Evolutionary conservation across 169 alveolate genomes (phyloP).

Genomic region (Plasmodium cynomolgi): DNA sequence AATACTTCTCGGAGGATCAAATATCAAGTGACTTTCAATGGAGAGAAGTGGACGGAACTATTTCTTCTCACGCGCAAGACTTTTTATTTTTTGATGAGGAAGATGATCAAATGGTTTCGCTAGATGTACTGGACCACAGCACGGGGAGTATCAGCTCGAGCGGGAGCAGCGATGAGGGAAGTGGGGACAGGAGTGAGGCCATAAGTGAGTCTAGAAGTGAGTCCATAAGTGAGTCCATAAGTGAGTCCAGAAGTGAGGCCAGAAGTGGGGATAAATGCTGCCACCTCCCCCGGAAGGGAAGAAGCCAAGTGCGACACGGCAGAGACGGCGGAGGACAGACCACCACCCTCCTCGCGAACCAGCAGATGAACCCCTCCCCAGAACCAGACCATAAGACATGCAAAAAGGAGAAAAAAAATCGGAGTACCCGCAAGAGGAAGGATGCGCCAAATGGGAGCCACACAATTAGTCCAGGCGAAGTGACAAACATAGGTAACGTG

Average conservation of each 20-base stretch:
- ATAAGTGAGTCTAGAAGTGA: background rate
- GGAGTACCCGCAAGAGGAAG: background rate
- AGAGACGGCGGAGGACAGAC: background rate
- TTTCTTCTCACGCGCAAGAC: conserved; percentile 30
- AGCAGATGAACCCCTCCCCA: background rate
- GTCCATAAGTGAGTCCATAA: background rate
- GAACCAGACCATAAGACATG: background rate
- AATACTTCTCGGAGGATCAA: conserved; percentile 6
- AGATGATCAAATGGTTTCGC: conserved; percentile 8
- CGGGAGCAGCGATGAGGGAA: background rate
- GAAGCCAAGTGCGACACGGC: background rate
- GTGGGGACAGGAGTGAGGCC: background rate
- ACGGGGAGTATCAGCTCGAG: background rate
- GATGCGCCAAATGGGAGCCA: background rate
- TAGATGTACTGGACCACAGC: conserved; percentile 3
- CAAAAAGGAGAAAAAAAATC: background rate
- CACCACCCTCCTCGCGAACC: background rate
- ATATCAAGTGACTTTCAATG: conserved; percentile 33
- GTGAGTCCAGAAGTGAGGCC: background rate
- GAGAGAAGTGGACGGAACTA: conserved; percentile 29
- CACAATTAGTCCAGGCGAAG: background rate
- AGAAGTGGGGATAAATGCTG: background rate
- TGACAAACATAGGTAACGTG: background rate
- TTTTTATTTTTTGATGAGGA: conserved; percentile 5
- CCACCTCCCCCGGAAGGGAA: background rate